These are phyloP conservation scores for Solanum rostratum DNA, from an alignment of 257 asterid species.

Conservation along the genomic window DNA sequence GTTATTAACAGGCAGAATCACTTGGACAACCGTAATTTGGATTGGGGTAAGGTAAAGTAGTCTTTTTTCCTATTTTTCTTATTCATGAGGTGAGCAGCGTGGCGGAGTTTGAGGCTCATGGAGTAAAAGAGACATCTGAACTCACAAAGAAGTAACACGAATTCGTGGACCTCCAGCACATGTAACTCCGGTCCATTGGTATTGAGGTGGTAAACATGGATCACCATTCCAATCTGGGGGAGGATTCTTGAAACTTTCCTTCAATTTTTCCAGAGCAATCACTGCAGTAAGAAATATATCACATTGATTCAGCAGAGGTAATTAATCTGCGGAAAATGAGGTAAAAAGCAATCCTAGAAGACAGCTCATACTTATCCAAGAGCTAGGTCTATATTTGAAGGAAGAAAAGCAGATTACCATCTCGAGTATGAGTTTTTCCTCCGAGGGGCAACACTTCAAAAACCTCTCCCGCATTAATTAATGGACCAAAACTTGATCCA, in stretches of 20 bases:
- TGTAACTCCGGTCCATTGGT: conserved; percentile 86
- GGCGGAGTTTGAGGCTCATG: neutral
- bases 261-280: conserved; percentile 51
- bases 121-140: conserved; percentile 5
- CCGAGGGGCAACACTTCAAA: conserved; percentile 51
- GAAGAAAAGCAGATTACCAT: conserved; percentile 32
- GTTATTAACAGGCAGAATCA: neutral
- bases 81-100: neutral
- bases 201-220: conserved; percentile 76
- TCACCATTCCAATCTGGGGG: conserved; percentile 94
- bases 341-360: neutral
- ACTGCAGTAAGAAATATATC: conserved; percentile 34
- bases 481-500: conserved; percentile 70
- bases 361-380: neutral
- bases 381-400: neutral
- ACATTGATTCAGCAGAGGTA: neutral
- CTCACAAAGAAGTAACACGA: conserved; percentile 75
- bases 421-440: conserved; percentile 73
- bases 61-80: neutral
- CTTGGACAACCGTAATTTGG: neutral
- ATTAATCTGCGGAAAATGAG: neutral
- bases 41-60: neutral
- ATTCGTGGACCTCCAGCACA: conserved; percentile 57
- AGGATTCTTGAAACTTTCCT: conserved; percentile 50
- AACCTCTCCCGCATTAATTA: conserved; percentile 86